Evolutionary conservation across 495 filamentous ascomycete species (phyloP).

Genomic region (Neurospora cerealis): DNA sequence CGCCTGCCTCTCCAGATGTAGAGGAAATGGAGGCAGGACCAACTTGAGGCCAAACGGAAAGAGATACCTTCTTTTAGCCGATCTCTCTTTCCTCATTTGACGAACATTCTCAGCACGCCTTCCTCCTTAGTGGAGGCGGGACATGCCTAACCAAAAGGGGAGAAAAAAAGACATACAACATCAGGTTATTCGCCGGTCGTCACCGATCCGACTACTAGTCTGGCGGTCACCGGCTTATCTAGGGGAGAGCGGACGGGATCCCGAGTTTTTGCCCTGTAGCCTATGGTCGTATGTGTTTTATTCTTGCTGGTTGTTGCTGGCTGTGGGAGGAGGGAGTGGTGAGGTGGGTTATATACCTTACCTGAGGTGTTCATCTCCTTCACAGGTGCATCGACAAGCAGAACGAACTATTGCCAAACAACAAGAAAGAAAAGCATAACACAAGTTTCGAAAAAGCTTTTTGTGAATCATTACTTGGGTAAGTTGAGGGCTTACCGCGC

Average conservation of each 20-base stretch:
- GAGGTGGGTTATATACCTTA: neutral
- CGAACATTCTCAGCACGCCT: neutral
- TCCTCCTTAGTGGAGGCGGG: neutral
- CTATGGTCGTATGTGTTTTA: neutral
- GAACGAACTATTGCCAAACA: neutral
- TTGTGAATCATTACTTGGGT: neutral
- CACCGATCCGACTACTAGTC: slow-evolving; percentile 38
- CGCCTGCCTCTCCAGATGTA: too few relatives aligned
- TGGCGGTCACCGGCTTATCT: slow-evolving; percentile 25
- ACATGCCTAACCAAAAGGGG: neutral
- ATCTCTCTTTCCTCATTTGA: neutral
- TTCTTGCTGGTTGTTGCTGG: neutral
- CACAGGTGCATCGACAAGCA: neutral
- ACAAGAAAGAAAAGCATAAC: neutral
- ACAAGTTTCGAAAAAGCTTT: neutral
- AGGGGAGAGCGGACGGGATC: slow-evolving; percentile 44
- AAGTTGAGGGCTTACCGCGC: neutral
- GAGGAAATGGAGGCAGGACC: too few relatives aligned
- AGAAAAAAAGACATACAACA: neutral
- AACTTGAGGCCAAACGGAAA: too few relatives aligned
- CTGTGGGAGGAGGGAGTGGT: neutral
- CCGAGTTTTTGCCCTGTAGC: slow-evolving; percentile 12
- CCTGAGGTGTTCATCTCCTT: neutral
- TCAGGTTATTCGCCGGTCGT: slow-evolving; percentile 24
- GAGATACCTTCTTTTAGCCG: too few relatives aligned